Evolutionary conservation across 1,284 basidiomycete genomes (phyloP), one percentile per base, ranked within the genome.

Genomic region (Puccinia polysora): DNA sequence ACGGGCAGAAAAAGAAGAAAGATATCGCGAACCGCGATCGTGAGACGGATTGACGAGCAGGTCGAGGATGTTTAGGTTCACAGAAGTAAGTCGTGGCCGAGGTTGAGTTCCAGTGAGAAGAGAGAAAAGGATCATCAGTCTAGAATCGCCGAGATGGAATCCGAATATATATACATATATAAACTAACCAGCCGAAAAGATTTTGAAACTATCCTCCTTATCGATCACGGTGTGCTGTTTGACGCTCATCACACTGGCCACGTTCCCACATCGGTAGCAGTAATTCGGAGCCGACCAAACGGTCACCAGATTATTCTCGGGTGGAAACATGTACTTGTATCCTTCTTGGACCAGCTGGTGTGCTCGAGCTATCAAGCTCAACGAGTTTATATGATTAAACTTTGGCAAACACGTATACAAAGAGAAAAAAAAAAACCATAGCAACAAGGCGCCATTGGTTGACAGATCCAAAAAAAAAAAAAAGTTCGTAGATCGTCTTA

Each of bases 371-470:
- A 96, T 93, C 32, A 96, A 85, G 1, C 81, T 83, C 2, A 96
- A 83, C 23, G 84, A 84, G 79, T 96, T 97, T 75, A 92, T 86
- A 79, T 95, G 90, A 77, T 92, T 95, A 83, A 97, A 97, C 89
- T 92, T 60, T 4, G 30, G 4, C 25, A 28, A 5, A 1, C 32
- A 43, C 30, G n/a, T n/a, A n/a, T 55, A n/a, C n/a, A n/a, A n/a
- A n/a, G 4, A 18, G 15, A 18, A 38, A 38, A 70, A 30, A 45
- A 25, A 36, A 62, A 12, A 5, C 1, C 15, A 34, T 7, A 6
- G 7, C 12, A 32, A 38, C 23, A 20, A 15, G n/a, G 10, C 63
- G 8, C n/a, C 23, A 23, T n/a, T 14, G 18, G 15, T 59, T 18
- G 53, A 34, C 2, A 25, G 18, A 18, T 14, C 25, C 40, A 45